phyloP scores from a whole-genome alignment of 768 basidiomycete genomes.

The Strobilomyces echinocephalus region DNA sequence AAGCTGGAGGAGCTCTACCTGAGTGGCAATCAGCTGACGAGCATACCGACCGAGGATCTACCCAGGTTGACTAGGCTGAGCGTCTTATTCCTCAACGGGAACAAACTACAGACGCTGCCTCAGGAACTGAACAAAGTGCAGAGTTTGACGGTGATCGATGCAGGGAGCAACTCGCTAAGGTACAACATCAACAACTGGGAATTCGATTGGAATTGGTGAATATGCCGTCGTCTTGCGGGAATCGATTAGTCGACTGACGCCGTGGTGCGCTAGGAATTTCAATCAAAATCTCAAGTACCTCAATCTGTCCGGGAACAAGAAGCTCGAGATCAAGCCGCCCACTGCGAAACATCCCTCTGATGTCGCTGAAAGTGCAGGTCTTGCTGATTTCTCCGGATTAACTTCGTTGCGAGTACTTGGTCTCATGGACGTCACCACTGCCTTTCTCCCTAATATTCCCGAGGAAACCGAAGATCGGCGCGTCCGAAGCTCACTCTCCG shows the following conservation, averaged over 20 bases:
- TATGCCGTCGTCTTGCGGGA: neutral
- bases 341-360: conserved; percentile 28
- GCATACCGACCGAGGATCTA: conserved; percentile 85
- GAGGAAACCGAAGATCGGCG: conserved; percentile 86
- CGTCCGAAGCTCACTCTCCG: conserved; percentile 84
- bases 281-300: conserved; percentile 91
- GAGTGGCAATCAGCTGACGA: conserved; percentile 91
- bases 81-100: conserved; percentile 87
- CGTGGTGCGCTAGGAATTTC: conserved; percentile 70
- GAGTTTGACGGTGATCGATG: conserved; percentile 78
- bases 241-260: neutral
- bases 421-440: conserved; percentile 91
- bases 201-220: conserved; percentile 99
- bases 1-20: conserved; percentile 84
- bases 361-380: conserved; percentile 25
- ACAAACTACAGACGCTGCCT: conserved; percentile 87
- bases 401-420: conserved; percentile 82
- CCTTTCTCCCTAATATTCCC: conserved; percentile 60
- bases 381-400: conserved; percentile 88
- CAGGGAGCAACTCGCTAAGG: conserved; percentile 88
- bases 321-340: conserved; percentile 83
- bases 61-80: conserved; percentile 61
- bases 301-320: conserved; percentile 95
- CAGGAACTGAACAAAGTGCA: conserved; percentile 83
- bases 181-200: conserved; percentile 99